A percentile compares a stretch with the other conserved stretches of the same genome.
Conservation (phyloP, 2,329 filamentous ascomycete genomes). For the Grosmannia penicillata region DNA sequence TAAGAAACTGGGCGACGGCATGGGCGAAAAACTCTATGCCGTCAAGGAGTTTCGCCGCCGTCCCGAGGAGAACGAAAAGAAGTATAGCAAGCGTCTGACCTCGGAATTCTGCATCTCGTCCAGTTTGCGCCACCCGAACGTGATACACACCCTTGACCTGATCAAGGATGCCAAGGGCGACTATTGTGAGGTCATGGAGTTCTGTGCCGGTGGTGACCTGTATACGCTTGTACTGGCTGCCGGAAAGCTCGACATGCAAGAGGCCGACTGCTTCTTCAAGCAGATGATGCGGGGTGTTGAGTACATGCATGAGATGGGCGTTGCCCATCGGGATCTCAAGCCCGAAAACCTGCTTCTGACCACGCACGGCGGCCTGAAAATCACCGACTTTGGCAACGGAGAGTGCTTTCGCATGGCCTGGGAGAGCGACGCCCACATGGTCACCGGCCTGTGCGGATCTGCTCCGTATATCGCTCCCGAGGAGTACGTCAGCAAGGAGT, state of each 20-base stretch:
- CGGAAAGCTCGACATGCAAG: conserved; percentile 77
- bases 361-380: conserved; percentile 83
- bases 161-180: conserved; percentile 93
- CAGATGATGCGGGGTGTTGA: conserved; percentile 98
- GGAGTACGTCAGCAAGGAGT: conserved; percentile 89
- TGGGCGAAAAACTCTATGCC: conserved; percentile 78
- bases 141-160: conserved; percentile 93
- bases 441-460: conserved; percentile 87
- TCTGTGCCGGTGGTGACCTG: conserved; percentile 88
- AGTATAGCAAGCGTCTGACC: conserved; percentile 93
- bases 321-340: conserved; percentile 91
- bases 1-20: conserved; percentile 75
- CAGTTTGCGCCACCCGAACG: conserved; percentile 88
- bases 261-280: conserved; percentile 98
- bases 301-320: conserved; percentile 99
- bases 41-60: conserved; percentile 96
- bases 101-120: conserved; percentile 98
- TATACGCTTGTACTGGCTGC: conserved; percentile 87
- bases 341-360: conserved; percentile 93
- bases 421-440: conserved; percentile 98
- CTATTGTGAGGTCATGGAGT: conserved; percentile 99
- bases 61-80: conserved; percentile 88
- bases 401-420: conserved; percentile 99
- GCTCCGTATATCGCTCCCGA: conserved; percentile 96
- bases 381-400: conserved; percentile 96